phyloP scores from a whole-genome alignment of 345 rosid genomes.

The Aquilaria sinensis region DNA sequence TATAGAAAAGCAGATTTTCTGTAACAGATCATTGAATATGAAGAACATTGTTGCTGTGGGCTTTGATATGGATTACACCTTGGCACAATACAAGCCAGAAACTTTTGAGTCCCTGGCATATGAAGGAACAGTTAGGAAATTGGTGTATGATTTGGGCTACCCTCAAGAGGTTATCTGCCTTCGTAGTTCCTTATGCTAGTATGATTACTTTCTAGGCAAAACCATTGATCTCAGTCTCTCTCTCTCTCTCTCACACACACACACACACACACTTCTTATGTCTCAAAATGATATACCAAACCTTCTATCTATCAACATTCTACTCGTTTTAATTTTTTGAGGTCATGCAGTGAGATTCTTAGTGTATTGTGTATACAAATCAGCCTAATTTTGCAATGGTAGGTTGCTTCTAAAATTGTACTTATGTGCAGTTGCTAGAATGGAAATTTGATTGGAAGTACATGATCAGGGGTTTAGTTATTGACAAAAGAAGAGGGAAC shows the following conservation, averaged over 20 bases:
- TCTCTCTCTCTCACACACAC: too few relatives aligned
- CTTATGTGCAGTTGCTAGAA: slow-evolving; percentile 40
- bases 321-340: too few relatives aligned
- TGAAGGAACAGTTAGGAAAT: slow-evolving; percentile 67
- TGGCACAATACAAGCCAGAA: slow-evolving; percentile 87
- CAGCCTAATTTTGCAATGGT: too few relatives aligned
- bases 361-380: too few relatives aligned
- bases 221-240: too few relatives aligned
- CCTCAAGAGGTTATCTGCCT: slow-evolving; percentile 59
- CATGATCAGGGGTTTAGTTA: slow-evolving; percentile 89
- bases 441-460: slow-evolving; percentile 91
- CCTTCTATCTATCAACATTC: too few relatives aligned
- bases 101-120: slow-evolving; percentile 88
- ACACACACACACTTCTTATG: too few relatives aligned
- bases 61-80: slow-evolving; percentile 92
- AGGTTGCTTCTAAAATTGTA: too few relatives aligned
- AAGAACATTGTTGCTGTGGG: slow-evolving; percentile 78
- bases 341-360: too few relatives aligned
- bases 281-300: too few relatives aligned
- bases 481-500: slow-evolving; percentile 87
- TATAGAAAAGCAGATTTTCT: slow-evolving; percentile 65
- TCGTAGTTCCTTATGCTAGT: background rate
- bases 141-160: slow-evolving; percentile 79
- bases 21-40: slow-evolving; percentile 89
- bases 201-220: background rate